Conservation (phyloP, 352 stramenopile genomes). For the Globisporangium irregulare region DNA sequence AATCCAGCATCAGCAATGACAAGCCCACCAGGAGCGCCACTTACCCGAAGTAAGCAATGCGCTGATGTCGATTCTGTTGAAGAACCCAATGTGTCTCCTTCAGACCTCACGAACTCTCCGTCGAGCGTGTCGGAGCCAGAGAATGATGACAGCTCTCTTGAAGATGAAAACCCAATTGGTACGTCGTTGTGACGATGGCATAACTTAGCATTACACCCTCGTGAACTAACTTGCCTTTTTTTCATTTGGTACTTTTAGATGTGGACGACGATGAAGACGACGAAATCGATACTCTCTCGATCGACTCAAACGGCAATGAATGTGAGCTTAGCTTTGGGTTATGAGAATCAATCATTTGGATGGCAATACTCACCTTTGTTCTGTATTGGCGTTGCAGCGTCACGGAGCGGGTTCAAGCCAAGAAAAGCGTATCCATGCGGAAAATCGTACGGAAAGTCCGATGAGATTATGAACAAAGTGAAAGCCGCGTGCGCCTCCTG, state of each 20-base stretch:
- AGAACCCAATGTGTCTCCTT: slow-evolving; percentile 13
- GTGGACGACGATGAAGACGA: slow-evolving; percentile 27
- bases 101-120: slow-evolving; percentile 10
- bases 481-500: slow-evolving; percentile 17
- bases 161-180: slow-evolving; percentile 20
- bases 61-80: background rate
- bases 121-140: slow-evolving; percentile 18
- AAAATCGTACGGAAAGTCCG: slow-evolving; percentile 21
- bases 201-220: background rate
- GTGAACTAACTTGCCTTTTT: background rate
- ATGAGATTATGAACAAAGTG: slow-evolving; percentile 17
- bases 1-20: background rate
- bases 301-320: slow-evolving; percentile 11
- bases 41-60: slow-evolving; percentile 15
- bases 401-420: slow-evolving; percentile 9
- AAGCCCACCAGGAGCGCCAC: slow-evolving; percentile 22
- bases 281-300: slow-evolving; percentile 16
- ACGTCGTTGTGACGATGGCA: background rate
- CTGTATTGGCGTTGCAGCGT: background rate
- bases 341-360: background rate
- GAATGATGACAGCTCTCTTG: slow-evolving; percentile 18
- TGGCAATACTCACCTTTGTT: background rate
- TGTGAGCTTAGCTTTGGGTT: background rate
- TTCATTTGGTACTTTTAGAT: background rate
- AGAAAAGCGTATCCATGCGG: slow-evolving; percentile 13